A percentile compares a stretch with the other conserved stretches of the same genome.
phyloP scores from a whole-genome alignment of 768 basidiomycete species.

The Boletus subparvulus region DNA sequence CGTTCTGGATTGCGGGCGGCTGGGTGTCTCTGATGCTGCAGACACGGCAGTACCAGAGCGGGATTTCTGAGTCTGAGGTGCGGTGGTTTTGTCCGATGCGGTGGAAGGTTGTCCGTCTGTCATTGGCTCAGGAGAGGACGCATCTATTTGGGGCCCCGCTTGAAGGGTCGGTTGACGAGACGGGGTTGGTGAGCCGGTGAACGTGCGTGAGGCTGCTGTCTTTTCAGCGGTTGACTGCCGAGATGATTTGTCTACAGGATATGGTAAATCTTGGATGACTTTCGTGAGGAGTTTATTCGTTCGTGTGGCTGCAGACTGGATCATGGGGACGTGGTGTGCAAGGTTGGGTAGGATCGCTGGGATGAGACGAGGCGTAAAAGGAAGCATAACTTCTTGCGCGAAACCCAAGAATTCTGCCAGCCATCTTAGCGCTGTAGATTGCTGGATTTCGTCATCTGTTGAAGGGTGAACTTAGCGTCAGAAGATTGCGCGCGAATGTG shows the following conservation, averaged over 20 bases:
- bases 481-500: conserved; percentile 2
- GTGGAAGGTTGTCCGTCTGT: conserved; percentile 32
- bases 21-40: conserved; percentile 37
- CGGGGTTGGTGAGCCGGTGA: conserved; percentile 57
- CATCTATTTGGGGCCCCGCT: conserved; percentile 44
- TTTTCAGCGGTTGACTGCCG: conserved; percentile 28
- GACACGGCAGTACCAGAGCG: conserved; percentile 25
- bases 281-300: conserved; percentile 84
- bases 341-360: conserved; percentile 93
- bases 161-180: conserved; percentile 53
- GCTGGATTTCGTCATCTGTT: conserved; percentile 87
- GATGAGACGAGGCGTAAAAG: conserved; percentile 90
- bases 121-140: conserved; percentile 45
- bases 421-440: conserved; percentile 93
- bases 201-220: conserved; percentile 36
- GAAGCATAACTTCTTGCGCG: conserved; percentile 88
- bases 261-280: conserved; percentile 84
- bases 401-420: conserved; percentile 86
- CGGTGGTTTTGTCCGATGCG: conserved; percentile 39
- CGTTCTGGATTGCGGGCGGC: conserved; percentile 63
- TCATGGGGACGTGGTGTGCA: conserved; percentile 86
- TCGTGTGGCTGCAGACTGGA: conserved; percentile 80
- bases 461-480: neutral
- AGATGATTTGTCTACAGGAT: conserved; percentile 52
- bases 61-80: conserved; percentile 34